phyloP scores from a whole-genome alignment of 257 asterid genomes.

The Lavandula angustifolia region DNA sequence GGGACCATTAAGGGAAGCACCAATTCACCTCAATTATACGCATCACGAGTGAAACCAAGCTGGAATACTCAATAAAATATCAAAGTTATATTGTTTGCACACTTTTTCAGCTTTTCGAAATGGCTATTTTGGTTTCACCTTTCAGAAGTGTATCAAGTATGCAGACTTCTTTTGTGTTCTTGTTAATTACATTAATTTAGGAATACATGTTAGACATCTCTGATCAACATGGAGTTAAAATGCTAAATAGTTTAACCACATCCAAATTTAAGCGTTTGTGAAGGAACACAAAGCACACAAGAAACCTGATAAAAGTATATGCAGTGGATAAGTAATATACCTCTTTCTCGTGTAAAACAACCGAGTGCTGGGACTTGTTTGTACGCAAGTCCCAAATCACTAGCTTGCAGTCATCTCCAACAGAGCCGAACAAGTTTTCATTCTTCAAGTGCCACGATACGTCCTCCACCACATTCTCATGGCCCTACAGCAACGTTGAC shows the following conservation, averaged over 20 bases:
- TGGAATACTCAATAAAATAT: not conserved
- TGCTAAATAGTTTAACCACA: not conserved
- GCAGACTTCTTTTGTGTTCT: not conserved
- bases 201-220: not conserved
- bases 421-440: slow-evolving; percentile 84
- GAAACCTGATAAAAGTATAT: slow-evolving; percentile 2
- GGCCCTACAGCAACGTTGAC: slow-evolving; percentile 57
- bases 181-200: not conserved
- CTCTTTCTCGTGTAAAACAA: slow-evolving; percentile 79
- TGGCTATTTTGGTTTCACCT: not conserved
- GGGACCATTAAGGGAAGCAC: not conserved
- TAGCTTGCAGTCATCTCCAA: slow-evolving; percentile 92
- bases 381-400: slow-evolving; percentile 91
- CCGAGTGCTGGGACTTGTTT: slow-evolving; percentile 72
- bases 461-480: slow-evolving; percentile 76
- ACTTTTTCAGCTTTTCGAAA: too few relatives aligned
- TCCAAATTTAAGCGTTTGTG: not conserved
- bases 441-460: slow-evolving; percentile 88
- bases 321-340: slow-evolving; percentile 35
- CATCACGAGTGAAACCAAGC: too few relatives aligned
- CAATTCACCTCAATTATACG: not conserved
- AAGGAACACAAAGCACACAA: not conserved
- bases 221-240: too few relatives aligned
- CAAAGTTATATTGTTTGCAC: too few relatives aligned
- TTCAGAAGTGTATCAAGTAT: not conserved